Conservation (phyloP, 2,329 filamentous ascomycete genomes). For the Aspergillus japonicus region DNA sequence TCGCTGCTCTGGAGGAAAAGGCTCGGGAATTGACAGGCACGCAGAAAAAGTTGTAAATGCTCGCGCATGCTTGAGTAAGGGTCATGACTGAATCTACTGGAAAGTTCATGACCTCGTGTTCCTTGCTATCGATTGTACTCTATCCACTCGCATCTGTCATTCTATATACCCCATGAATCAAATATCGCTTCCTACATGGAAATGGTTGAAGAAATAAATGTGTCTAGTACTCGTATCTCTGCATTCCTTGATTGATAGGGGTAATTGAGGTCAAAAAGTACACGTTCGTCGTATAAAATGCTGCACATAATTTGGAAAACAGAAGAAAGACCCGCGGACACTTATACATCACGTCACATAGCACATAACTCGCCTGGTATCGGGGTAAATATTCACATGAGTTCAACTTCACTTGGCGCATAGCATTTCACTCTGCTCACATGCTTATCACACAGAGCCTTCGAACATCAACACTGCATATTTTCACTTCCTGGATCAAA, state of each 20-base stretch:
- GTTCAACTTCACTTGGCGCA: not conserved
- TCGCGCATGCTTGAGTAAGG: not conserved
- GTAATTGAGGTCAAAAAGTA: no score
- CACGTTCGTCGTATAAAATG: not conserved
- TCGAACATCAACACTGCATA: not conserved
- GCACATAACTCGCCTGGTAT: not conserved
- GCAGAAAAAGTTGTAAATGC: conserved; percentile 23
- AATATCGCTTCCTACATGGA: not conserved
- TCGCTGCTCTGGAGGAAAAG: conserved; percentile 36
- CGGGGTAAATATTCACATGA: not conserved
- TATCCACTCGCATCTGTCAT: not conserved
- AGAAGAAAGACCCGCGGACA: not conserved
- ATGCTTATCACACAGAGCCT: not conserved
- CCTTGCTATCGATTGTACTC: not conserved
- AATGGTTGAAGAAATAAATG: not conserved
- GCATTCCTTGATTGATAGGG: not conserved
- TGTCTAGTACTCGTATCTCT: not conserved
- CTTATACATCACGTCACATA: not conserved
- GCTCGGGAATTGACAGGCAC: conserved; percentile 33
- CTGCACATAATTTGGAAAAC: not conserved
- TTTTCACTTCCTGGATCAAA: no score
- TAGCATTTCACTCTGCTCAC: not conserved
- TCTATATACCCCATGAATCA: not conserved
- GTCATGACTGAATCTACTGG: not conserved
- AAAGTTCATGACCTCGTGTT: not conserved